These are phyloP conservation scores for Prunus mongolica DNA, from an alignment of 306 rosid species.

Conservation along the genomic window DNA sequence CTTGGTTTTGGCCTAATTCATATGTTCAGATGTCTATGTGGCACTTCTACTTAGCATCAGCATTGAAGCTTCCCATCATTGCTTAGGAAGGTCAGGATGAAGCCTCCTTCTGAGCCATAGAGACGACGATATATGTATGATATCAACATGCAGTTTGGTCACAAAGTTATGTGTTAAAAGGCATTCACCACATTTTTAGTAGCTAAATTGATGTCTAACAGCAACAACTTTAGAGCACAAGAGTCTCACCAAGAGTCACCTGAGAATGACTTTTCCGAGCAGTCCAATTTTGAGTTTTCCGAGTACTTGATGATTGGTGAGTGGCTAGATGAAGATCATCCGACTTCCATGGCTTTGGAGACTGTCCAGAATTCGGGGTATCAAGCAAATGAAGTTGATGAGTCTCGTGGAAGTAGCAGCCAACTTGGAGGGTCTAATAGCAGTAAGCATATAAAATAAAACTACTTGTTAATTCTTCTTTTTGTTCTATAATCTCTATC, in stretches of 20 bases:
- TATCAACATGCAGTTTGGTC: slow-evolving; percentile 3
- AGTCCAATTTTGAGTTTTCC: slow-evolving; percentile 36
- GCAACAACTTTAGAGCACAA: slow-evolving; percentile 25
- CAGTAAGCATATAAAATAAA: slow-evolving; percentile 39
- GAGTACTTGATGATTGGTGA: slow-evolving; percentile 50
- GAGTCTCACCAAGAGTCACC: too few relatives aligned
- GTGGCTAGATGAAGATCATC: slow-evolving; percentile 39
- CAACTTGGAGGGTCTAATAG: slow-evolving; percentile 31
- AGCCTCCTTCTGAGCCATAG: slow-evolving; percentile 31
- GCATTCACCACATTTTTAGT: not conserved
- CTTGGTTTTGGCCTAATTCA: not conserved
- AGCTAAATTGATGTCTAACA: slow-evolving; percentile 40
- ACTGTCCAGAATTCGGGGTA: slow-evolving; percentile 24
- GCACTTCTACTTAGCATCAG: slow-evolving; percentile 29
- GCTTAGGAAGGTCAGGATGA: slow-evolving; percentile 61
- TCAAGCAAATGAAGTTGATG: slow-evolving; percentile 27
- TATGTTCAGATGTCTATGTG: slow-evolving; percentile 1
- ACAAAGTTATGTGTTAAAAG: not conserved
- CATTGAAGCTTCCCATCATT: slow-evolving; percentile 59
- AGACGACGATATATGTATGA: slow-evolving; percentile 18
- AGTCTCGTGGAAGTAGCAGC: slow-evolving; percentile 38
- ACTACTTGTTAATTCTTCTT: too few relatives aligned
- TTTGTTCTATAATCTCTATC: too few relatives aligned
- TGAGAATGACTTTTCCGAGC: slow-evolving; percentile 30
- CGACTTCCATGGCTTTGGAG: slow-evolving; percentile 16